phyloP scores from a whole-genome alignment of 495 filamentous ascomycete species.

The Daldinia decipiens region DNA sequence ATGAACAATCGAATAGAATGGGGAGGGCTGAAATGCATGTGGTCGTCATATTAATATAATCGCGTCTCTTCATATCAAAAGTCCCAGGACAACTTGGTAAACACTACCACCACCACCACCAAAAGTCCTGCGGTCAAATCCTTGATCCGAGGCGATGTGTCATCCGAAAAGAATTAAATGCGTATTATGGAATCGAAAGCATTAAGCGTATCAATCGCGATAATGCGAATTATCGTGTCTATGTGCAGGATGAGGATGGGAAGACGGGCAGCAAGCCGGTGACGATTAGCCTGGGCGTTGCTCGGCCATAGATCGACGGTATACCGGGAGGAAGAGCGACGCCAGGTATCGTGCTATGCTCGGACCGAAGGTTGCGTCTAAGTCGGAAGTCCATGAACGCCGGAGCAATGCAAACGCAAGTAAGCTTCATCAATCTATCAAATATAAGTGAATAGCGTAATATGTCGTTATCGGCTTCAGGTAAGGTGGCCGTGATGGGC shows the following conservation, averaged over 20 bases:
- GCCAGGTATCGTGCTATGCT: constrained; percentile 34
- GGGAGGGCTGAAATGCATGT: constrained; percentile 45
- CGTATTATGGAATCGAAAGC: constrained; percentile 41
- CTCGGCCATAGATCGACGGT: constrained; percentile 7
- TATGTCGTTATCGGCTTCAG: constrained; percentile 45
- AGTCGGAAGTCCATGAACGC: constrained; percentile 43
- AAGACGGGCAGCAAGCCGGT: constrained; percentile 16
- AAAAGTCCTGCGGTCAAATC: constrained; percentile 31
- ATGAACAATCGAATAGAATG: constrained; percentile 54
- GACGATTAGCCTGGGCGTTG: constrained; percentile 18
- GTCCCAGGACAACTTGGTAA: constrained; percentile 24
- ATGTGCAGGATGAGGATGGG: constrained; percentile 40
- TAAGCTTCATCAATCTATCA: constrained; percentile 55
- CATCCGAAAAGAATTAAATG: constrained; percentile 40
- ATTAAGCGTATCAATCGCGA: constrained; percentile 49
- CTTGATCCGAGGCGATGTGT: constrained; percentile 41
- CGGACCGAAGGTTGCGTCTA: constrained; percentile 25
- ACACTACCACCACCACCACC: constrained; percentile 22
- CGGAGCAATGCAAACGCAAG: constrained; percentile 52
- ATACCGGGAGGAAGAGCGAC: constrained; percentile 18
- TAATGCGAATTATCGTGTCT: constrained; percentile 46
- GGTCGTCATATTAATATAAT: constrained; percentile 45
- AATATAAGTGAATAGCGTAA: constrained; percentile 39
- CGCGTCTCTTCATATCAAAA: constrained; percentile 39
- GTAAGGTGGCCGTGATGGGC: constrained; percentile 48